A percentile compares a stretch with the other conserved stretches of the same genome.
Conservation (phyloP, 768 basidiomycete genomes). For the Serendipita sp. region DNA sequence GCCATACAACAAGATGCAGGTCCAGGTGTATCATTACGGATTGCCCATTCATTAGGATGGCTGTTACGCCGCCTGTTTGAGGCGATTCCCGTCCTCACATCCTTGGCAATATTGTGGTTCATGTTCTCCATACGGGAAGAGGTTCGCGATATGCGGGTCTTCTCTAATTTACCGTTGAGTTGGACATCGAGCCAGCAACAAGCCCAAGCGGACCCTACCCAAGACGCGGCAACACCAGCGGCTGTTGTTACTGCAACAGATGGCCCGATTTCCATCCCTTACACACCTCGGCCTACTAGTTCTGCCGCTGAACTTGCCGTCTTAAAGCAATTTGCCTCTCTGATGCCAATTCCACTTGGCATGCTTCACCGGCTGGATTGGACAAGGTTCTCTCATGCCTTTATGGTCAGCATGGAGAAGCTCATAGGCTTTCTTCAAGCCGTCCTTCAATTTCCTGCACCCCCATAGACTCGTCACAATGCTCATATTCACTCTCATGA, state of each 20-base stretch:
- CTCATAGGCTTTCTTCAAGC: conserved; percentile 2
- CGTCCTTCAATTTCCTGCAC: background rate
- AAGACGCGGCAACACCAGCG: background rate
- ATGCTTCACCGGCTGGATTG: background rate
- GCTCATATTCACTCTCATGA: background rate
- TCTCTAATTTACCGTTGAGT: background rate
- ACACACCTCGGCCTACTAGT: background rate
- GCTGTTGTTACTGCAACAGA: background rate
- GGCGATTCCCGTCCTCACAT: background rate
- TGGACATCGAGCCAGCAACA: background rate
- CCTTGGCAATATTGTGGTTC: background rate
- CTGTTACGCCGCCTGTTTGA: background rate
- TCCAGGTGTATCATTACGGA: background rate
- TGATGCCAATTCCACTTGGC: background rate
- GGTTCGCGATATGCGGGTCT: background rate
- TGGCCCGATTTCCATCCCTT: background rate
- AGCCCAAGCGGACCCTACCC: background rate
- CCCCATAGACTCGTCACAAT: background rate
- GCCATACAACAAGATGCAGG: background rate
- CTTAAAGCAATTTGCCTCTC: background rate
- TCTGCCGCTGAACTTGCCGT: background rate
- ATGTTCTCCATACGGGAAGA: background rate
- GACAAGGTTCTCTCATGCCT: background rate
- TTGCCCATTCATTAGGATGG: background rate
- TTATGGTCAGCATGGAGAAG: conserved; percentile 1